A percentile compares a stretch with the other conserved stretches of the same genome.
These are phyloP conservation scores for Hypericum androsaemum DNA, from an alignment of 345 rosid species.

Conservation along the genomic window DNA sequence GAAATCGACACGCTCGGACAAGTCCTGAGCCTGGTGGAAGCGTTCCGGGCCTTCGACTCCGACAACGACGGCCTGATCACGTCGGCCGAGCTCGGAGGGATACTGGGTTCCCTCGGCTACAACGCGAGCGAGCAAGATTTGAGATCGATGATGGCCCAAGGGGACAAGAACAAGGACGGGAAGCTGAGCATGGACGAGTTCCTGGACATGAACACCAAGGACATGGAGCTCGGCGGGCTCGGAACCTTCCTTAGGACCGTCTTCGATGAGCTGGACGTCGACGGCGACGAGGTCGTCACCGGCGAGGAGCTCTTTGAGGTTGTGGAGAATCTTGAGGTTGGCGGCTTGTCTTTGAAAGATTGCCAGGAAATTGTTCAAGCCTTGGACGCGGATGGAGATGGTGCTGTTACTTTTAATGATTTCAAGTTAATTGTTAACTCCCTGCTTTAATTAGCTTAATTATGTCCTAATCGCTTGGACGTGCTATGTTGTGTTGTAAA, in stretches of 20 bases:
- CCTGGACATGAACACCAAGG: slow-evolving; percentile 50
- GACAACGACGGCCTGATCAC: slow-evolving; percentile 50
- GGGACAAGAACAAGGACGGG: slow-evolving; percentile 41
- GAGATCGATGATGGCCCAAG: slow-evolving; percentile 42
- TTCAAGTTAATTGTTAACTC: slow-evolving; percentile 25
- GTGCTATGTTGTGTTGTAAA: too few relatives aligned
- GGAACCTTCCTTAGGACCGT: slow-evolving; percentile 20
- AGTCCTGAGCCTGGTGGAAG: slow-evolving; percentile 36
- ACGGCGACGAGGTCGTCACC: slow-evolving; percentile 25
- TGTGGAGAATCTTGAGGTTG: slow-evolving; percentile 15
- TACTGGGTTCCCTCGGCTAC: slow-evolving; percentile 47
- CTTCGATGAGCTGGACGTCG: slow-evolving; percentile 21
- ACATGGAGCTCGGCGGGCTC: slow-evolving; percentile 34
- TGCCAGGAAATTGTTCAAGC: slow-evolving; percentile 33
- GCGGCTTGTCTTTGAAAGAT: slow-evolving; percentile 18
- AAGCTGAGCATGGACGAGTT: slow-evolving; percentile 47
- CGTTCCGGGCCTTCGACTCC: slow-evolving; percentile 53
- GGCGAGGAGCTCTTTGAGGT: slow-evolving; percentile 31
- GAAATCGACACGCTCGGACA: slow-evolving; percentile 41
- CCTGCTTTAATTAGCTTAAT: slow-evolving; percentile 16
- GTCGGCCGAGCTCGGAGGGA: slow-evolving; percentile 44
- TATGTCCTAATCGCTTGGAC: too few relatives aligned
- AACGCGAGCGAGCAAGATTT: slow-evolving; percentile 35
- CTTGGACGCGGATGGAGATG: slow-evolving; percentile 48
- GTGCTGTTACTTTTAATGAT: slow-evolving; percentile 35